phyloP scores from a whole-genome alignment of 257 asterid genomes.

The Jacaranda mimosifolia region DNA sequence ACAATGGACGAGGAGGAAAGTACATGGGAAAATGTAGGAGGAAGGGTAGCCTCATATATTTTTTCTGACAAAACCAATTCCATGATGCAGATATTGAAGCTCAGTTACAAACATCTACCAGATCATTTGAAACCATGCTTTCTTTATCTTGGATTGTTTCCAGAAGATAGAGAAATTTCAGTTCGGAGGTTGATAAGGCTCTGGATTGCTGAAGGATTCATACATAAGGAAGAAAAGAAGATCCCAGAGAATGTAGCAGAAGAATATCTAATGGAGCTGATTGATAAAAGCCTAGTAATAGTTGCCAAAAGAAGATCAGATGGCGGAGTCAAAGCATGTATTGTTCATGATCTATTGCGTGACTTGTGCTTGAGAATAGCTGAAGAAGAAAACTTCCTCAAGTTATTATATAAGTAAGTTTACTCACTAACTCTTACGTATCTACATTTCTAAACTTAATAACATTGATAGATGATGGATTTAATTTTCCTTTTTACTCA shows the following conservation, averaged over 20 bases:
- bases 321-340: no score
- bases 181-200: conserved; percentile 5
- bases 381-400: conserved; percentile 23
- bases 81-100: conserved; percentile 2
- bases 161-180: conserved; percentile 23
- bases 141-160: conserved; percentile 34
- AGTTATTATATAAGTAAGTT: conserved; percentile 5
- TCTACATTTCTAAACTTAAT: no score
- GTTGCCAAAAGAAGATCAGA: no score
- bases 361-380: no score
- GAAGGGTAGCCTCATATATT: conserved; percentile 15
- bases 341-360: no score
- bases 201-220: conserved; percentile 51
- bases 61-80: not conserved
- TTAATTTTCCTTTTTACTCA: not conserved
- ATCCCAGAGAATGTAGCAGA: conserved; percentile 7
- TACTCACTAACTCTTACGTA: no score
- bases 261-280: no score
- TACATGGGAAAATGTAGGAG: no score
- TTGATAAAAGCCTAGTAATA: no score
- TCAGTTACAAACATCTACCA: conserved; percentile 27
- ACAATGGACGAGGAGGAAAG: not conserved
- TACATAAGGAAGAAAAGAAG: not conserved
- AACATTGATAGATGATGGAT: not conserved
- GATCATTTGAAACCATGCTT: conserved; percentile 35